Percentiles rank a stretch among this genome's conserved stretches.
Conservation (phyloP, 2,329 filamentous ascomycete genomes). For the Incumbomyces lentus region DNA sequence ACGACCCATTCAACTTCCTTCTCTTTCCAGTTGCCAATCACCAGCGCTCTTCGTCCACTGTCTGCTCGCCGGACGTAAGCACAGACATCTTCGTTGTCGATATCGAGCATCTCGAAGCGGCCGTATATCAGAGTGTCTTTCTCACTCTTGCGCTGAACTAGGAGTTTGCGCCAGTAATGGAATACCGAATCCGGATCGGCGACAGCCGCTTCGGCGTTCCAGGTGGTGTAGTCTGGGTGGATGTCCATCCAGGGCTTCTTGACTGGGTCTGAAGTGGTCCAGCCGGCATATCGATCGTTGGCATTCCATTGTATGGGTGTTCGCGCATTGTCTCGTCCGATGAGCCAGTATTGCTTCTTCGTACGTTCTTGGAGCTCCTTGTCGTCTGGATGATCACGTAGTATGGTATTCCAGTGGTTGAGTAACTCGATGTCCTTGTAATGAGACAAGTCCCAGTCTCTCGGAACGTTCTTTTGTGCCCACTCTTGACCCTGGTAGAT, state of each 20-base stretch:
- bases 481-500: conserved; percentile 54
- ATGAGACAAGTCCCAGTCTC: conserved; percentile 39
- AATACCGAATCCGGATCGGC: conserved; percentile 38
- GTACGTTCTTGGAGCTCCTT: conserved; percentile 3
- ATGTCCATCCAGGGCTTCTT: conserved; percentile 49
- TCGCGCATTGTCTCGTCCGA: conserved; percentile 48
- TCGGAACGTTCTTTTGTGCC: conserved; percentile 48
- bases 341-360: conserved; percentile 8
- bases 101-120: conserved; percentile 17
- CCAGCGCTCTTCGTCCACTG: conserved; percentile 10
- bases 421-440: conserved; percentile 34
- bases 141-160: conserved; percentile 46
- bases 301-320: conserved; percentile 58
- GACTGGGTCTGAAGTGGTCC: conserved; percentile 33
- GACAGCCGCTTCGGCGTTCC: conserved; percentile 50
- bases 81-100: conserved; percentile 4
- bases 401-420: conserved; percentile 36
- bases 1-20: conserved; percentile 12
- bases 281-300: conserved; percentile 44
- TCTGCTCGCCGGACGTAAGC: conserved; percentile 14
- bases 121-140: conserved; percentile 42
- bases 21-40: conserved; percentile 15
- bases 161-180: conserved; percentile 50
- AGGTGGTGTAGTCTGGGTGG: conserved; percentile 41
- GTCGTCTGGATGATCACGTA: conserved; percentile 8